phyloP scores from a whole-genome alignment of 495 filamentous ascomycete species.

The Chaetomium cochliodes region DNA sequence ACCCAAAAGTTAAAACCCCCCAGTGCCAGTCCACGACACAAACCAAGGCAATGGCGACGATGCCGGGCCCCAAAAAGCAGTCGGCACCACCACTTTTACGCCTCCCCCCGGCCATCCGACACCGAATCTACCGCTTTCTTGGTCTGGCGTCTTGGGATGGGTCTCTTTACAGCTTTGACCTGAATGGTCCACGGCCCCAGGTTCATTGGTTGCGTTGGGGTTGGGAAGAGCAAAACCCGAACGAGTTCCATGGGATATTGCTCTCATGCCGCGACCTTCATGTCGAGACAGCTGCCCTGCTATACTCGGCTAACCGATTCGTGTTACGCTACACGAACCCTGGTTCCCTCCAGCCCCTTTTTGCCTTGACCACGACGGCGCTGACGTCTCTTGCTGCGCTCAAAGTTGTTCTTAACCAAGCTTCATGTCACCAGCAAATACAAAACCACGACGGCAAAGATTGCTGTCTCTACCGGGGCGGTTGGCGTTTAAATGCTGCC shows the following conservation, averaged over 20 bases:
- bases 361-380: conserved; percentile 5
- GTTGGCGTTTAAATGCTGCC: background rate
- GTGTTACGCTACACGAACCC: conserved; percentile 15
- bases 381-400: conserved; percentile 15
- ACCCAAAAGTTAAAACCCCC: no score
- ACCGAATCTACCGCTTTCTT: conserved; percentile 10
- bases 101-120: conserved; percentile 11
- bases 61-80: background rate
- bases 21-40: background rate
- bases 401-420: conserved; percentile 20
- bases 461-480: background rate
- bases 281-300: conserved; percentile 15
- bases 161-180: conserved; percentile 5
- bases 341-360: conserved; percentile 14
- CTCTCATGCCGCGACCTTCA: conserved; percentile 21
- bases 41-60: background rate
- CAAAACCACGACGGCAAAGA: background rate
- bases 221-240: background rate
- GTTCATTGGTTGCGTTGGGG: background rate
- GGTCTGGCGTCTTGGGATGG: conserved; percentile 11
- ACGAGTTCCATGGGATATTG: conserved; percentile 11
- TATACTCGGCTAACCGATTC: conserved; percentile 23
- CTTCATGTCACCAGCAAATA: conserved; percentile 10
- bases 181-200: background rate
- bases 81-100: conserved; percentile 3